Conservation (phyloP, 768 basidiomycete genomes). For the Leccinum boreale region DNA sequence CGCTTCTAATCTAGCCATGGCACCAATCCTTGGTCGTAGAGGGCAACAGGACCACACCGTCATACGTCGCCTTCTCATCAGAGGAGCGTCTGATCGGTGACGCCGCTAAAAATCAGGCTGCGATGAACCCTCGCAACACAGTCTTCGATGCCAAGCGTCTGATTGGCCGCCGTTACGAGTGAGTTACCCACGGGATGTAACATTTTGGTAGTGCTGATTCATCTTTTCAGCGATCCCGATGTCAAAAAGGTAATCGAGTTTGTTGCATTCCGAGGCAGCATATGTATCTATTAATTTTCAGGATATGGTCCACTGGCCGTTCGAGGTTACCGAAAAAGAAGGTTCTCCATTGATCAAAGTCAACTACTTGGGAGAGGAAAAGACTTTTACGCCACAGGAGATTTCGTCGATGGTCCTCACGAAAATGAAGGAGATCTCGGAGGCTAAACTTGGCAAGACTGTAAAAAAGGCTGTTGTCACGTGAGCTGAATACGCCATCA, state of each 20-base stretch:
- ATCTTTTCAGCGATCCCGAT: conserved; percentile 71
- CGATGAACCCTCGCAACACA: conserved; percentile 99
- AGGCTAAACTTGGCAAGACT: conserved; percentile 97
- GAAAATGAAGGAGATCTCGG: conserved; percentile 99
- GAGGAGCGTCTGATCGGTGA: conserved; percentile 98
- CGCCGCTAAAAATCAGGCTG: conserved; percentile 98
- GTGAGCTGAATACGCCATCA: conserved; percentile 46
- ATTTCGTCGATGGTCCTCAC: conserved; percentile 99
- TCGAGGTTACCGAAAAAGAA: conserved; percentile 93
- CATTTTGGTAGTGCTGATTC: not conserved
- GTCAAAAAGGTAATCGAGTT: conserved; percentile 67
- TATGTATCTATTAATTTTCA: conserved; percentile 29
- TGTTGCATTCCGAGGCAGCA: not conserved
- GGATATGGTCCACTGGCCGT: conserved; percentile 98
- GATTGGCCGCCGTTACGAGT: conserved; percentile 97
- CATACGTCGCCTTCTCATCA: conserved; percentile 96
- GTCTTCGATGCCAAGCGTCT: conserved; percentile 99
- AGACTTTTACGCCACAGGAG: conserved; percentile 97
- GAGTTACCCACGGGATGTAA: conserved; percentile 26
- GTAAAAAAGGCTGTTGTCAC: conserved; percentile 99
- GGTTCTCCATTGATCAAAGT: conserved; percentile 97
- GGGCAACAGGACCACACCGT: conserved; percentile 98
- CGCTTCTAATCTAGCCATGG: not conserved
- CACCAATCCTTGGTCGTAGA: conserved; percentile 42
- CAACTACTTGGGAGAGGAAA: conserved; percentile 90